phyloP scores from a whole-genome alignment of 75 land plant genomes.

The Picea glauca region DNA sequence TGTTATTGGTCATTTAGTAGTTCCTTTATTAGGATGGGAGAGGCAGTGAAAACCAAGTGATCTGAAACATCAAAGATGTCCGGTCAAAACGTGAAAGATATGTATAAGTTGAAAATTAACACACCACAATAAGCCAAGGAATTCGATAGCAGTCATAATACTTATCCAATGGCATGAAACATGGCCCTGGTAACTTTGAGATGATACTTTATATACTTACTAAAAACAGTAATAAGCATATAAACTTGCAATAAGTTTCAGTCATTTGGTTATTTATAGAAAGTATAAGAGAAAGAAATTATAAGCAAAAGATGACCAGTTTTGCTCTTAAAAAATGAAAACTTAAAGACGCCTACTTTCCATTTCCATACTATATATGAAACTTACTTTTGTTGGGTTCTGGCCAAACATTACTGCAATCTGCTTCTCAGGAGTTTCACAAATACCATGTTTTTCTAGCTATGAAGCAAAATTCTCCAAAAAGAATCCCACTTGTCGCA shows the following conservation, averaged over 20 bases:
- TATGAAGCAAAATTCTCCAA: not conserved
- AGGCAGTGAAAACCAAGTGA: too few species aligned
- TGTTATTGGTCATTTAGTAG: too few species aligned
- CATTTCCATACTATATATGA: not conserved
- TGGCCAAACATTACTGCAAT: not conserved
- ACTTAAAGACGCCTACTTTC: slow-evolving; percentile 8
- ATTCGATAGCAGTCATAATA: not conserved
- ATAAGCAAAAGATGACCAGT: not conserved
- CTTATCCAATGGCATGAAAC: not conserved
- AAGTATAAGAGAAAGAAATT: not conserved
- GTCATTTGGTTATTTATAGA: not conserved
- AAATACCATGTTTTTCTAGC: not conserved
- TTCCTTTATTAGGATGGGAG: too few species aligned
- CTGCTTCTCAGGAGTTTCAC: slow-evolving; percentile 6
- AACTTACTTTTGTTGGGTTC: slow-evolving; percentile 6
- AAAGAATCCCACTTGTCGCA: not conserved
- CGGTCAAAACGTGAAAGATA: too few species aligned
- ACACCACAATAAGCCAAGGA: not conserved
- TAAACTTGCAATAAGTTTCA: not conserved
- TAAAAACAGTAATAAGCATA: not conserved
- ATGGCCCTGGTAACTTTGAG: not conserved
- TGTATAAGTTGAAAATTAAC: too few species aligned
- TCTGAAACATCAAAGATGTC: too few species aligned
- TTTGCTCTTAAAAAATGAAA: not conserved
- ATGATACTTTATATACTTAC: slow-evolving; percentile 1